Conservation (phyloP, 108 stramenopile species). For the Ochromonas danica region DNA sequence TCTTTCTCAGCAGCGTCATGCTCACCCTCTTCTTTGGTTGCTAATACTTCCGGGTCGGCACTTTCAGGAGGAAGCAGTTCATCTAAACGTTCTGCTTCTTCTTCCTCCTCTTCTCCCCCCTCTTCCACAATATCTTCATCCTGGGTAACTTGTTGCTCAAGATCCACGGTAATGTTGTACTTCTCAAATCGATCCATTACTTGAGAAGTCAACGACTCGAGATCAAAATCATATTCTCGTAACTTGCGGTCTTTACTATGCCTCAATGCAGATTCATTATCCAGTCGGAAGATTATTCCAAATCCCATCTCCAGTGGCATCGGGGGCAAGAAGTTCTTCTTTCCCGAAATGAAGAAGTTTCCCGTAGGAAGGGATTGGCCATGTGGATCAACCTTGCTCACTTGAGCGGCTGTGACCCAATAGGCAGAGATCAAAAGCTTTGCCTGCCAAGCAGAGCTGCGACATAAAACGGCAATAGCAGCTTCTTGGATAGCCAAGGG, state of each 20-base stretch:
- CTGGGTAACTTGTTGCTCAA: not conserved
- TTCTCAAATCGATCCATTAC: not conserved
- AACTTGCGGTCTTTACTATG: constrained; percentile 76
- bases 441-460: constrained; percentile 82
- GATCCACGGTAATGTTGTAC: not conserved
- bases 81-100: constrained; percentile 24
- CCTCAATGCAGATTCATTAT: constrained; percentile 76
- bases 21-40: not conserved
- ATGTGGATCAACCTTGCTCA: constrained; percentile 89
- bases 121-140: constrained; percentile 25
- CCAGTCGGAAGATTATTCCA: constrained; percentile 83
- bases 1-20: not conserved
- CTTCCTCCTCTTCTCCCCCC: constrained; percentile 27
- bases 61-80: constrained; percentile 7
- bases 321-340: constrained; percentile 88
- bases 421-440: constrained; percentile 80
- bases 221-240: not conserved
- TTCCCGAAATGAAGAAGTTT: constrained; percentile 92
- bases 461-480: constrained; percentile 35
- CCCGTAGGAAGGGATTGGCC: constrained; percentile 94
- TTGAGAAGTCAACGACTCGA: not conserved
- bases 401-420: constrained; percentile 91
- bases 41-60: too few species aligned
- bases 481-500: constrained; percentile 49
- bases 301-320: constrained; percentile 87